phyloP scores from a whole-genome alignment of 2,329 filamentous ascomycete species.

The Fusarium sp. region DNA sequence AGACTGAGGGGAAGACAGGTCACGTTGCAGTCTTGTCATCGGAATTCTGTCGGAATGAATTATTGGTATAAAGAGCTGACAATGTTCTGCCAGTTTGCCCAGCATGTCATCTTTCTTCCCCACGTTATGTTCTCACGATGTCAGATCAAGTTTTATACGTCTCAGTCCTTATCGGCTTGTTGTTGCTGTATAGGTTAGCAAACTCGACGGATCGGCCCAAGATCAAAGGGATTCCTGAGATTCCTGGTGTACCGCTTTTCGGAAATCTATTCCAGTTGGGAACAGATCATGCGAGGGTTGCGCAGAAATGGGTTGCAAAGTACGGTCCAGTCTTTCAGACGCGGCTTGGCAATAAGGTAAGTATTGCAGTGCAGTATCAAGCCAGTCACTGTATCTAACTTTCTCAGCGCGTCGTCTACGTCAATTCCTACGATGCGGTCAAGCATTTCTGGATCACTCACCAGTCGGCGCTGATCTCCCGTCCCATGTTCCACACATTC shows the following conservation, averaged over 20 bases:
- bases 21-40: not conserved
- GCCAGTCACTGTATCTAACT: not conserved
- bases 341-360: constrained; percentile 74
- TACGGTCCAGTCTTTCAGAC: constrained; percentile 75
- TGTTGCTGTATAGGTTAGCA: constrained; percentile 47
- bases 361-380: too few species aligned
- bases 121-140: constrained; percentile 3
- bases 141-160: constrained; percentile 30
- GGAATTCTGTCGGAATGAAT: not conserved
- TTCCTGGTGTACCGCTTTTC: constrained; percentile 71
- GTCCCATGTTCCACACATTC: constrained; percentile 83
- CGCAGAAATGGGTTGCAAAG: constrained; percentile 67
- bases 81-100: not conserved
- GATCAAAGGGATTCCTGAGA: constrained; percentile 71
- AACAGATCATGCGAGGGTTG: constrained; percentile 65
- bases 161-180: constrained; percentile 9
- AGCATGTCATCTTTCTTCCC: not conserved
- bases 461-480: constrained; percentile 80
- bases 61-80: constrained; percentile 9
- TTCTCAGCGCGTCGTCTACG: constrained; percentile 74
- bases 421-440: constrained; percentile 81
- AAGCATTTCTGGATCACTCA: constrained; percentile 82
- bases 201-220: constrained; percentile 66
- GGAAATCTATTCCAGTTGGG: constrained; percentile 73
- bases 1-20: constrained; percentile 21